Evolutionary conservation across 192 early-diverging fungal species (phyloP), one percentile per base, ranked within the genome.

Genomic region (Coemansia sp.): DNA sequence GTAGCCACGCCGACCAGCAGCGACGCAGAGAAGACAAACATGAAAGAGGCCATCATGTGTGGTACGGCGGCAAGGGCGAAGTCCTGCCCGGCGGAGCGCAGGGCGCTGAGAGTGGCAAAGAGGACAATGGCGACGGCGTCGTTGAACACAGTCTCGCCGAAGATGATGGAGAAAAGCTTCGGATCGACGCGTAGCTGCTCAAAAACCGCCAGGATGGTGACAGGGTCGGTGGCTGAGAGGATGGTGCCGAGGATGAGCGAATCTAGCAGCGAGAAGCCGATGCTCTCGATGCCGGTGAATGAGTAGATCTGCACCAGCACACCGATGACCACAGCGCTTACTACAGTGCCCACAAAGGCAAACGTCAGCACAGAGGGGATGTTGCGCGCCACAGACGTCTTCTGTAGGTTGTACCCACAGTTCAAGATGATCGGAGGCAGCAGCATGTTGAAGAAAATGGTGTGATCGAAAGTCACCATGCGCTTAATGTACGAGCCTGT

Each of bases 81-180:
- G 6, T 88, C 87, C 53, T 87, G 82, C 19, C 88, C 91, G 1
- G 62, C 56, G 6, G 72, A 38, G 1, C 88, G 83, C 67, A 93
- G 90, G 62, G 87, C 79, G 48, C 89, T 88, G 44, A 95, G 70
- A 0, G 91, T 91, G 84, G 87, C 87, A 74, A 93, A 95, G 57
- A 98, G 81, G n/a, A 97, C 96, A 73, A 97, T 98, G 2, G 95
- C 92, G 2, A 96, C 95, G n/a, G 93, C 93, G 65, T 98, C 97
- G 65, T 98, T 98, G 31, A 98, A 82, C 32, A 97, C 84, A 25
- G 88, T 91, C 70, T 98, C 97, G 31, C 97, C 97, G 77, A 95
- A 98, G 47, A 98, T 94, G 56, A 98, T 91, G 5, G 97, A 90
- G 73, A 94, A 97, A 49, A 98, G 73, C 78, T 92, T 89, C 4